Evolutionary conservation across 225 moss, liverwort and hornwort genomes (phyloP).

Genomic region (Bryum argenteum): DNA sequence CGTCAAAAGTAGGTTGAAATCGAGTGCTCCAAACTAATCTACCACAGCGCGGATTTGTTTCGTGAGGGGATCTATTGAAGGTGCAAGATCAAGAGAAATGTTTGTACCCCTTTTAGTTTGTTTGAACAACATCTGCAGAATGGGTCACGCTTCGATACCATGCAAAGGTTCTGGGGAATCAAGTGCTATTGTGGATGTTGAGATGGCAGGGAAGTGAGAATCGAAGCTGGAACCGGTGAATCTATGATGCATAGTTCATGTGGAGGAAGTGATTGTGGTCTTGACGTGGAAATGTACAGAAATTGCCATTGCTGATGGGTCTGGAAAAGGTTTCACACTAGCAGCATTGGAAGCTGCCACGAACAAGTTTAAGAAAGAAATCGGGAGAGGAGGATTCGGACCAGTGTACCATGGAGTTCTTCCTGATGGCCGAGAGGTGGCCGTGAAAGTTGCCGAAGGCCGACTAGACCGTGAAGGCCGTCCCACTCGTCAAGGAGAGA

Average conservation of each 20-base stretch:
- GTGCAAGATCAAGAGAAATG: too few species aligned
- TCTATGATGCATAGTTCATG: neutral
- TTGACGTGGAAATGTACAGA: slow-evolving; percentile 23
- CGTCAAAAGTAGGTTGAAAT: too few species aligned
- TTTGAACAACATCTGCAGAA: too few species aligned
- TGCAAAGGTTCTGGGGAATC: too few species aligned
- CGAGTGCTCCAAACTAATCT: too few species aligned
- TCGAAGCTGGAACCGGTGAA: neutral
- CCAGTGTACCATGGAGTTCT: slow-evolving; percentile 50
- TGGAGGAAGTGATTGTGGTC: neutral
- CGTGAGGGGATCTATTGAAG: too few species aligned
- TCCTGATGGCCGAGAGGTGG: slow-evolving; percentile 53
- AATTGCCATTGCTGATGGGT: neutral
- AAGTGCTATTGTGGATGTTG: too few species aligned
- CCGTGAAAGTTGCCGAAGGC: slow-evolving; percentile 48
- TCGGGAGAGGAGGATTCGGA: slow-evolving; percentile 43
- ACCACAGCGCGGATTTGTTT: too few species aligned
- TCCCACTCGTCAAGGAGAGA: slow-evolving; percentile 34
- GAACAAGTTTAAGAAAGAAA: slow-evolving; percentile 40
- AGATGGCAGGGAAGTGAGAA: neutral
- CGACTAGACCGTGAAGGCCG: too few species aligned
- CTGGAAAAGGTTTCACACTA: slow-evolving; percentile 23
- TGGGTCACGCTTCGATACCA: too few species aligned
- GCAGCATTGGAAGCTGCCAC: slow-evolving; percentile 49
- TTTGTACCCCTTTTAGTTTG: too few species aligned